Conservation (phyloP, 1,284 basidiomycete species). For the Apiotrichum montevideense region DNA sequence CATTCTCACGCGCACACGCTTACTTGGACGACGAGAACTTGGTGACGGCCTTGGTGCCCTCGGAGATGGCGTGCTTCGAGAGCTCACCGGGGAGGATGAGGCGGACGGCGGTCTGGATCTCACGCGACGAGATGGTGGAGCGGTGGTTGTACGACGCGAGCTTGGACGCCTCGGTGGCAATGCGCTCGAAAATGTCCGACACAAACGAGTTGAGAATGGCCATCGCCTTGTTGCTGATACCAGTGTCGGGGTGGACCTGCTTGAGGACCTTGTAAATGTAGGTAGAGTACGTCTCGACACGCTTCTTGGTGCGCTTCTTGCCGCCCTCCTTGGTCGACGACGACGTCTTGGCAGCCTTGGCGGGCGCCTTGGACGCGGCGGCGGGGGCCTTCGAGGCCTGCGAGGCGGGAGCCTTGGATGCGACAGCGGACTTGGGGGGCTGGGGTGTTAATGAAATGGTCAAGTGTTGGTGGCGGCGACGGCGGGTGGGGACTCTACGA, state of each 20-base stretch:
- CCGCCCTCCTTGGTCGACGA: constrained; percentile 56
- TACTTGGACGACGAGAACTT: constrained; percentile 52
- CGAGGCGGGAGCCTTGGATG: constrained; percentile 59
- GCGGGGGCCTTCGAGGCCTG: constrained; percentile 47
- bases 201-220: constrained; percentile 88
- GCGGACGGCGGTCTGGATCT: constrained; percentile 86
- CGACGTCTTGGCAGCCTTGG: constrained; percentile 72
- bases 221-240: constrained; percentile 95
- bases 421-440: constrained; percentile 48
- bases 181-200: constrained; percentile 89
- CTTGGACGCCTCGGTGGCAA: constrained; percentile 83
- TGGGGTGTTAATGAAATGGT: constrained; percentile 4
- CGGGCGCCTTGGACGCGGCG: constrained; percentile 49
- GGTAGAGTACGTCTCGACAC: constrained; percentile 83
- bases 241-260: constrained; percentile 87
- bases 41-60: constrained; percentile 58
- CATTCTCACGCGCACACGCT: constrained; percentile 5
- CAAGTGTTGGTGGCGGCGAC: too few relatives aligned
- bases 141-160: constrained; percentile 89
- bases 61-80: constrained; percentile 76
- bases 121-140: constrained; percentile 87
- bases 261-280: constrained; percentile 77
- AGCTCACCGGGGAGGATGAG: constrained; percentile 80
- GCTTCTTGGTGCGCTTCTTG: constrained; percentile 86
- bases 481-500: too few relatives aligned